phyloP scores from a whole-genome alignment of 441 rosid genomes.

The Viola pubescens region DNA sequence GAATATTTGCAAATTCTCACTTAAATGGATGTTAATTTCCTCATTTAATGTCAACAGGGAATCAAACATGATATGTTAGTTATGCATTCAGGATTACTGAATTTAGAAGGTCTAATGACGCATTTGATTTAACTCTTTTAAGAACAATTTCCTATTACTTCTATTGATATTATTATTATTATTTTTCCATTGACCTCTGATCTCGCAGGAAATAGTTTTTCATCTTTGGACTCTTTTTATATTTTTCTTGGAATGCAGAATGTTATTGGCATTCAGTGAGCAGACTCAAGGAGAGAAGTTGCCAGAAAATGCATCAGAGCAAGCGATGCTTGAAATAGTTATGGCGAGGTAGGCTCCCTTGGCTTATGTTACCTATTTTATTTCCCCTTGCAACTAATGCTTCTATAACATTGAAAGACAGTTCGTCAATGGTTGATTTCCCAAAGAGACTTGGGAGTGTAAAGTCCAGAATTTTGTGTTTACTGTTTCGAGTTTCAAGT shows the following conservation, averaged over 20 bases:
- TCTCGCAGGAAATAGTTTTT: not conserved
- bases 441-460: too few relatives aligned
- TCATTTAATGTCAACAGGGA: not conserved
- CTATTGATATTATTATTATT: too few relatives aligned
- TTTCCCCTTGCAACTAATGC: too few relatives aligned
- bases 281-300: slow-evolving; percentile 64
- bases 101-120: too few relatives aligned
- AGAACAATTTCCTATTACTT: too few relatives aligned
- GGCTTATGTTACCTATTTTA: too few relatives aligned
- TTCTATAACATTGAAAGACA: too few relatives aligned
- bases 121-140: too few relatives aligned
- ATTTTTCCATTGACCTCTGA: not conserved
- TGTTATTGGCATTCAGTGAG: slow-evolving; percentile 80
- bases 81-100: too few relatives aligned
- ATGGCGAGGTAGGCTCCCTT: slow-evolving; percentile 57
- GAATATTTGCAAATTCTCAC: not conserved
- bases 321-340: slow-evolving; percentile 86
- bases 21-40: not conserved
- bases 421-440: too few relatives aligned
- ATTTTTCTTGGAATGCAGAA: slow-evolving; percentile 45
- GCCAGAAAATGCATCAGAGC: slow-evolving; percentile 77
- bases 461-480: too few relatives aligned
- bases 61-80: not conserved
- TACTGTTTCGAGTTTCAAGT: too few relatives aligned
- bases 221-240: not conserved